phyloP scores from a whole-genome alignment of 1,284 basidiomycete genomes.

The Erythrobasidium hasegawianum region DNA sequence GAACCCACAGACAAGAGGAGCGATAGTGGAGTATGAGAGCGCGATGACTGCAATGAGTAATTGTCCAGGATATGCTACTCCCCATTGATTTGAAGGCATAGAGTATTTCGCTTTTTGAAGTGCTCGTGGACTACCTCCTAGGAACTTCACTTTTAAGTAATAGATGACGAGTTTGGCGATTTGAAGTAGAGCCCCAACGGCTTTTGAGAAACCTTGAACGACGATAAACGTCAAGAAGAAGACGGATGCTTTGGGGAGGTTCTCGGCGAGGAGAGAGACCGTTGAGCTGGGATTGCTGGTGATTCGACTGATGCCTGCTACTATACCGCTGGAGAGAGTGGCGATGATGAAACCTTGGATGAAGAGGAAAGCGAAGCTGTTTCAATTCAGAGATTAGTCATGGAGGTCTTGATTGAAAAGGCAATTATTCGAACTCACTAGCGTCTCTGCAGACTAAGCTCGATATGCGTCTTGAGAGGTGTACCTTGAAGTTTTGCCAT shows the following conservation, averaged over 20 bases:
- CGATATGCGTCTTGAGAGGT: slow-evolving; percentile 72
- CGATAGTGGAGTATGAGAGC: slow-evolving; percentile 77
- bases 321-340: slow-evolving; percentile 73
- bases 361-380: slow-evolving; percentile 80
- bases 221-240: slow-evolving; percentile 82
- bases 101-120: slow-evolving; percentile 72
- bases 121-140: slow-evolving; percentile 85
- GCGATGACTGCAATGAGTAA: slow-evolving; percentile 41
- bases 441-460: slow-evolving; percentile 83
- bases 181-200: slow-evolving; percentile 66
- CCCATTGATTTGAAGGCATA: slow-evolving; percentile 68
- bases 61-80: slow-evolving; percentile 58
- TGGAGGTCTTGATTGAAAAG: too few relatives aligned
- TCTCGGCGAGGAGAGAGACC: slow-evolving; percentile 60
- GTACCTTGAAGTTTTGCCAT: slow-evolving; percentile 74
- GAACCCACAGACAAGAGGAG: slow-evolving; percentile 90
- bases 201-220: slow-evolving; percentile 47
- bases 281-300: slow-evolving; percentile 58
- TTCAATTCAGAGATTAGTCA: too few relatives aligned
- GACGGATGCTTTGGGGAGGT: slow-evolving; percentile 79
- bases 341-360: slow-evolving; percentile 86
- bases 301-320: slow-evolving; percentile 63
- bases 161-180: slow-evolving; percentile 71
- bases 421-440: too few relatives aligned
- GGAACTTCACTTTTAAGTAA: slow-evolving; percentile 76